Conservation (phyloP, 2,329 filamentous ascomycete genomes). For the Penicillium sp. region DNA sequence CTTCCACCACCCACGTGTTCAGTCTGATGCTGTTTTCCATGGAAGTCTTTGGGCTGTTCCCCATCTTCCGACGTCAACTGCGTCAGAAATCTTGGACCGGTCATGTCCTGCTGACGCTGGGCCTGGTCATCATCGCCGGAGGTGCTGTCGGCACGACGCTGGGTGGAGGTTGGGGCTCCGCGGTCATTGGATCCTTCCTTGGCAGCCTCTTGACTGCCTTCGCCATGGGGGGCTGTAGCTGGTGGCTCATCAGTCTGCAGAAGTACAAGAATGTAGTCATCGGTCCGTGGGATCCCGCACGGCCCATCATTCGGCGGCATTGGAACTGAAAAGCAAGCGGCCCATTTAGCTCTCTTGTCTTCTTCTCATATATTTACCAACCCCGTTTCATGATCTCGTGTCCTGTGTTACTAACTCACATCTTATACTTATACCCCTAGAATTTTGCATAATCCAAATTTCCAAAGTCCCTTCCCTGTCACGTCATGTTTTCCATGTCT, state of each 20-base stretch:
- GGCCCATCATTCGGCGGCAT: slow-evolving; percentile 53
- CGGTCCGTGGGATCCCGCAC: slow-evolving; percentile 93
- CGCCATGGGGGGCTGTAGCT: slow-evolving; percentile 87
- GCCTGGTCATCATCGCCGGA: slow-evolving; percentile 72
- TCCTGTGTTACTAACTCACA: too few species aligned
- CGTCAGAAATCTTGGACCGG: slow-evolving; percentile 74
- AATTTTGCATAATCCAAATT: slow-evolving; percentile 1
- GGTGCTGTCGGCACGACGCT: slow-evolving; percentile 64
- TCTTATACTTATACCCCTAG: slow-evolving; percentile 24
- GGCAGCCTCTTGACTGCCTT: slow-evolving; percentile 68
- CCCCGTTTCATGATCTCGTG: too few species aligned
- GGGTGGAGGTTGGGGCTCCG: slow-evolving; percentile 49
- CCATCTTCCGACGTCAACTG: slow-evolving; percentile 89
- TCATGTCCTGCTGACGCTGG: slow-evolving; percentile 68
- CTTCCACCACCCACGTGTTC: slow-evolving; percentile 89
- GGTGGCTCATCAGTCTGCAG: slow-evolving; percentile 95
- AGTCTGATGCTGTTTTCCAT: slow-evolving; percentile 93
- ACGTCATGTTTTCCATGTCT: background rate
- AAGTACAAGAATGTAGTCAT: slow-evolving; percentile 99
- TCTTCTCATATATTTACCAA: background rate
- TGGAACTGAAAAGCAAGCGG: slow-evolving; percentile 29
- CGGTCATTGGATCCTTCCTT: slow-evolving; percentile 66
- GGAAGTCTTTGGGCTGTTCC: slow-evolving; percentile 93
- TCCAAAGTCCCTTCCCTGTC: background rate
- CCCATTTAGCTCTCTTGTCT: background rate